Conservation (phyloP, 345 rosid species). For the Draba incana region DNA sequence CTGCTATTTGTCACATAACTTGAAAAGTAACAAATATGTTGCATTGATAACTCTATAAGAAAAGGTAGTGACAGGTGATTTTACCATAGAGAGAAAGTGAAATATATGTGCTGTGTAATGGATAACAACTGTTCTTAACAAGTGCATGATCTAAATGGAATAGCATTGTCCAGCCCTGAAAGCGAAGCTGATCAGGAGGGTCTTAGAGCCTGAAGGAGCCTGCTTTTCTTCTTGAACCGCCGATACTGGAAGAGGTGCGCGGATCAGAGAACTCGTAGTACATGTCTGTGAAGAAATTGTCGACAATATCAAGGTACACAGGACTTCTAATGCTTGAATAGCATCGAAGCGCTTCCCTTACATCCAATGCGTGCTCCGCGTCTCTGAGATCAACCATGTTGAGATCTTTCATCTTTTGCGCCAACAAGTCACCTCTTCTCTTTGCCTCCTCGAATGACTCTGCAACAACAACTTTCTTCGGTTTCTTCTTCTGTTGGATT, state of each 20-base stretch:
- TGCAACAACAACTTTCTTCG: conserved; percentile 39
- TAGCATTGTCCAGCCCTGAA: no score
- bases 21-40: not conserved
- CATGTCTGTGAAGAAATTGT: conserved; percentile 81
- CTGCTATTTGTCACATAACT: not conserved
- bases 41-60: conserved; percentile 19
- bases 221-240: conserved; percentile 51
- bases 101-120: conserved; percentile 6
- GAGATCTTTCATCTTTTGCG: conserved; percentile 81
- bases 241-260: conserved; percentile 47
- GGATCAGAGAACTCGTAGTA: conserved; percentile 70
- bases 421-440: conserved; percentile 54
- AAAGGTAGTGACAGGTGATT: not conserved
- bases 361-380: conserved; percentile 73
- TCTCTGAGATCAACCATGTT: conserved; percentile 79
- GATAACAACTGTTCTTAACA: conserved; percentile 4
- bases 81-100: conserved; percentile 4
- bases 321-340: conserved; percentile 85
- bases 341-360: conserved; percentile 83
- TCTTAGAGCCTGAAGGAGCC: conserved; percentile 54
- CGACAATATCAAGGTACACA: conserved; percentile 76
- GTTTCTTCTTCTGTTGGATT: conserved; percentile 42
- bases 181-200: not conserved
- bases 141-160: not conserved
- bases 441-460: conserved; percentile 22